Evolutionary conservation across 768 basidiomycete genomes (phyloP), one percentile per base, ranked within the genome.

Genomic region (Dacryopinax spathularia): DNA sequence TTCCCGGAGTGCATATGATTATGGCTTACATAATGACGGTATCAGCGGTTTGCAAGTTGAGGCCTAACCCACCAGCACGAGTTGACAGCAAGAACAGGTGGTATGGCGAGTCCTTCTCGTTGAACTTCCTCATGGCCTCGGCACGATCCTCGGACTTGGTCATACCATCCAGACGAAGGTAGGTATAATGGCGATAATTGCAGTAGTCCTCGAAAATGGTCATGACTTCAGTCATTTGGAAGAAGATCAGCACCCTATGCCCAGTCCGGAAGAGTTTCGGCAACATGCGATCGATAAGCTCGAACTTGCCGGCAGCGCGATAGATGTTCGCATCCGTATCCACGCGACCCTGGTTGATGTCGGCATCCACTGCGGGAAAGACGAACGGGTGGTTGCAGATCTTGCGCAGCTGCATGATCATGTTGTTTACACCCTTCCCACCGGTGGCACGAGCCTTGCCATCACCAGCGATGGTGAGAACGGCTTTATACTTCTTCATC

Each of bases 381-480:
- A 76, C 75, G 70, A 74, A 79, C 15, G 78, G 78, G 67, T 79
- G 77, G 65, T 76, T 74, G 66, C 76, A 75, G 60, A 75, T 73
- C 68, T 56, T 77, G 74, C 48, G 48, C 22, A 56, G 48, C 25
- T 56, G 48, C 48, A 56, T 56, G 48, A 56, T 56, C 29, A 31
- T 56, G 25, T 56, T 56, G 29, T 56, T 56, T 22, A 56, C 48
- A 56, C 48, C 48, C 18, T 56, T 56, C 10, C 48, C 48, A 56
- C 48, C 48, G 25, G 48, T 87, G 22, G 75, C 71, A 65, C 87
- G 48, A 22, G 48, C 84, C 67, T 80, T 87, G 20, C 88, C 88
- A 72, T 88, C 84, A 5, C 92, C 91, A 70, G 91, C 91, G 36
- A 75, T 73, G 18, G 68, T 70, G 20, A 72, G 70, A 18, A 68